phyloP scores from a whole-genome alignment of 371 early-diverging fungal species.

The Syncephalastrum contaminatum region DNA sequence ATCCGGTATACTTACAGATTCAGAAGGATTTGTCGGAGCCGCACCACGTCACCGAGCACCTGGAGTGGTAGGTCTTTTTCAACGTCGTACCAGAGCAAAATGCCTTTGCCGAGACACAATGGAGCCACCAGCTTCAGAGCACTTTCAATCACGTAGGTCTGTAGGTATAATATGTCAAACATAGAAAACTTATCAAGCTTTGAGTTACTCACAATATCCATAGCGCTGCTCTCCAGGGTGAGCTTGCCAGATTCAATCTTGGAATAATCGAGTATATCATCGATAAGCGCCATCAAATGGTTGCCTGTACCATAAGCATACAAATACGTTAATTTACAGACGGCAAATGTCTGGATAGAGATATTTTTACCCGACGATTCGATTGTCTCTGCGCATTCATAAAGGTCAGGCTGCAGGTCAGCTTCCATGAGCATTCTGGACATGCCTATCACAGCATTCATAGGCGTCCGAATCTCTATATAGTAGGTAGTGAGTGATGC shows the following conservation, averaged over 20 bases:
- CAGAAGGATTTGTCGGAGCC: slow-evolving; percentile 50
- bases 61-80: slow-evolving; percentile 25
- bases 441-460: slow-evolving; percentile 54
- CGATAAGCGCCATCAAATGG: slow-evolving; percentile 48
- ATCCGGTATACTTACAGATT: slow-evolving; percentile 28
- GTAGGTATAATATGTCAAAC: not conserved
- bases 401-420: slow-evolving; percentile 35
- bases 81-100: slow-evolving; percentile 20
- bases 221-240: slow-evolving; percentile 29
- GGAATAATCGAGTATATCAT: slow-evolving; percentile 59
- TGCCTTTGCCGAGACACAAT: slow-evolving; percentile 24
- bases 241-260: slow-evolving; percentile 60
- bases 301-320: slow-evolving; percentile 14
- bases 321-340: no score
- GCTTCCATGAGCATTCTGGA: slow-evolving; percentile 45
- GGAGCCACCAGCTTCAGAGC: slow-evolving; percentile 37
- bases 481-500: not conserved
- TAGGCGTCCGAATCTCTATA: slow-evolving; percentile 39
- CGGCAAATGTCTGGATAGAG: not conserved
- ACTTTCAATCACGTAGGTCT: slow-evolving; percentile 40
- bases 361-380: slow-evolving; percentile 30
- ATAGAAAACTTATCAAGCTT: not conserved
- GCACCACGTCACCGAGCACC: slow-evolving; percentile 48
- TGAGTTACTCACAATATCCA: slow-evolving; percentile 26
- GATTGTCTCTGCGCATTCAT: slow-evolving; percentile 46